Conservation (phyloP, 2,329 filamentous ascomycete genomes). For the Gnomoniopsis sp. region DNA sequence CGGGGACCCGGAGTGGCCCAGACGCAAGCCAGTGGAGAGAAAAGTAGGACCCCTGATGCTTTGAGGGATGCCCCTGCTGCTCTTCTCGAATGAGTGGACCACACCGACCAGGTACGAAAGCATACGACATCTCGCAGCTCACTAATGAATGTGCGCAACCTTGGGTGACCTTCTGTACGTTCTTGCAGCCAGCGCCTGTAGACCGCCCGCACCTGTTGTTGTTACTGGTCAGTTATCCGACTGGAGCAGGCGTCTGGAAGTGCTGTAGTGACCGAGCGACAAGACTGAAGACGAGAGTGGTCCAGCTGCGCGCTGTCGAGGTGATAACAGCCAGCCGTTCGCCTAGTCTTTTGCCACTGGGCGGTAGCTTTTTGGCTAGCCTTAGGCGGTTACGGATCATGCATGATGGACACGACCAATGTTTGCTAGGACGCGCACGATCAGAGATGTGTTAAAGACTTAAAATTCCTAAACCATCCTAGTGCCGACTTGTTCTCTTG, state of each 20-base stretch:
- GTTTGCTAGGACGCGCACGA: conserved; percentile 2
- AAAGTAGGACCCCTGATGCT: conserved; percentile 6
- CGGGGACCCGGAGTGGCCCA: conserved; percentile 18
- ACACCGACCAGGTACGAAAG: conserved; percentile 1
- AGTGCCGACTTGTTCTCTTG: background rate
- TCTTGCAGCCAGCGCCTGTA: conserved; percentile 6
- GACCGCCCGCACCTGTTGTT: background rate
- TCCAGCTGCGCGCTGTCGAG: conserved; percentile 2
- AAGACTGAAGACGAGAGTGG: conserved; percentile 1
- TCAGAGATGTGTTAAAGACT: background rate
- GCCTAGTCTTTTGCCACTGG: conserved; percentile 13
- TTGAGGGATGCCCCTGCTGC: conserved; percentile 6
- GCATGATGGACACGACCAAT: background rate
- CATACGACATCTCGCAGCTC: conserved; percentile 19
- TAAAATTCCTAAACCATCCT: background rate
- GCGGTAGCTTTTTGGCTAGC: background rate
- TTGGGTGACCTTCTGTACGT: conserved; percentile 4
- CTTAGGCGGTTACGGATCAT: background rate
- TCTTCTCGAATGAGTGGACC: conserved; percentile 2
- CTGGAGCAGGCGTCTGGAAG: conserved; percentile 2
- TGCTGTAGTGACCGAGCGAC: conserved; percentile 2
- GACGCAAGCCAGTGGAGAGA: conserved; percentile 10
- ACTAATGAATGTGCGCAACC: conserved; percentile 11
- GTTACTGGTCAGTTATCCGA: conserved; percentile 10
- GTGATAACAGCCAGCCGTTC: conserved; percentile 7